Conservation (phyloP, 352 stramenopile species). For the Saprolegnia diclina region DNA sequence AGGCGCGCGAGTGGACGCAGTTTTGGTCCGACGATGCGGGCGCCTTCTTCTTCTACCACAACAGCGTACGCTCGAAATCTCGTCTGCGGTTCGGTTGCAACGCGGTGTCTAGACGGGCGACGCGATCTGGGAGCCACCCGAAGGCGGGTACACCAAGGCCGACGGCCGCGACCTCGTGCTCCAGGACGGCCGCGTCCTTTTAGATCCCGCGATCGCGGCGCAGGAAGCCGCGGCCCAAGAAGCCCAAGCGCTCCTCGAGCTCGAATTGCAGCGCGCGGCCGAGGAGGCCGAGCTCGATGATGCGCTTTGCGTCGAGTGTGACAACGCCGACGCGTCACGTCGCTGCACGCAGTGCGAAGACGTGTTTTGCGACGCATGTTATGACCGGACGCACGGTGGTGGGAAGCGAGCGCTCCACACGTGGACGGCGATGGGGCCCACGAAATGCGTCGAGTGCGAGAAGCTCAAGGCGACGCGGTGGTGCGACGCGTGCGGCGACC, state of each 20-base stretch:
- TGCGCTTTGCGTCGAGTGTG: constrained; percentile 67
- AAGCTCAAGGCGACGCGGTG: constrained; percentile 78
- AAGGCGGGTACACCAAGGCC: constrained; percentile 62
- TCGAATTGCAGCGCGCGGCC: constrained; percentile 20
- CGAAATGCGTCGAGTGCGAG: constrained; percentile 80
- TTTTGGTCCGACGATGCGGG: constrained; percentile 71
- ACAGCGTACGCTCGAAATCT: constrained; percentile 38
- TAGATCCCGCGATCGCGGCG: constrained; percentile 40
- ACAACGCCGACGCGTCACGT: constrained; percentile 60
- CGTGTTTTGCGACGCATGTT: constrained; percentile 72
- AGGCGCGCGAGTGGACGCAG: constrained; percentile 55
- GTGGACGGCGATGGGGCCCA: constrained; percentile 62
- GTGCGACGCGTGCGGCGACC: constrained; percentile 67
- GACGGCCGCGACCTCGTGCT: constrained; percentile 57
- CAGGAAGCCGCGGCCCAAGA: not conserved
- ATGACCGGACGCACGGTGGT: constrained; percentile 62
- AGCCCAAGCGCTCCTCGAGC: not conserved
- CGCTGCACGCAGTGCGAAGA: constrained; percentile 72
- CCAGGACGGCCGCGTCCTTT: constrained; percentile 58
- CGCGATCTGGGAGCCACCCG: constrained; percentile 56
- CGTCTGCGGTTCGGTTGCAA: constrained; percentile 20
- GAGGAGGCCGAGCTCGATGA: constrained; percentile 50
- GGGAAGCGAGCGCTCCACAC: constrained; percentile 69
- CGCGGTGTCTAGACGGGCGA: constrained; percentile 45
- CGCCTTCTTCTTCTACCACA: constrained; percentile 78